A percentile compares a stretch with the other conserved stretches of the same genome.
Evolutionary conservation across 2,329 filamentous ascomycete species (phyloP).

Genomic region (Sclerotinia glacialis): DNA sequence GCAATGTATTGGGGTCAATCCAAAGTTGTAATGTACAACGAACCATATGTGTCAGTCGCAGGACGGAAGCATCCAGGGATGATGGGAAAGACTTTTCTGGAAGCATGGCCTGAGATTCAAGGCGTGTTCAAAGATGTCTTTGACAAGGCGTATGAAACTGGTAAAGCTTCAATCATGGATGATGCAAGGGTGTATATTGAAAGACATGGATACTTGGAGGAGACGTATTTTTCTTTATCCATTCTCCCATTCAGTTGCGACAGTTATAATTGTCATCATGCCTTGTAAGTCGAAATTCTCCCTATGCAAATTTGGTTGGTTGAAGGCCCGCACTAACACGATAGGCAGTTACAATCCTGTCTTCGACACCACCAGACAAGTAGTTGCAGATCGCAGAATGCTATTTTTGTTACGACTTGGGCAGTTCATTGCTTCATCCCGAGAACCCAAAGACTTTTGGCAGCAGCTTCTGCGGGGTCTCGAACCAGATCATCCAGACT

Average conservation of each 20-base stretch:
- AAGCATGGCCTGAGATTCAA: slow-evolving; percentile 43
- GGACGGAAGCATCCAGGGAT: slow-evolving; percentile 72
- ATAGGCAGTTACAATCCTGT: slow-evolving; percentile 54
- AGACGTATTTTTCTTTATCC: slow-evolving; percentile 39
- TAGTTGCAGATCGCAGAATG: slow-evolving; percentile 74
- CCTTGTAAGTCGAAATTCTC: slow-evolving; percentile 27
- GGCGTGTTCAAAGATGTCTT: slow-evolving; percentile 37
- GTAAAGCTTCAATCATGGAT: slow-evolving; percentile 31
- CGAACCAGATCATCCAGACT: slow-evolving; percentile 69
- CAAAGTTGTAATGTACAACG: slow-evolving; percentile 67
- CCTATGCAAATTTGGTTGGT: not conserved
- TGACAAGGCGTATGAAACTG: slow-evolving; percentile 34
- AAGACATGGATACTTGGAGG: slow-evolving; percentile 41
- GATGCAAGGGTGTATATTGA: slow-evolving; percentile 39
- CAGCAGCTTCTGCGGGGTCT: slow-evolving; percentile 62
- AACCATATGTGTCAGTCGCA: slow-evolving; percentile 66
- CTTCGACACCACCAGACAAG: slow-evolving; percentile 75
- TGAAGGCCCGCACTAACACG: not conserved
- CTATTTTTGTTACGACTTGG: slow-evolving; percentile 72
- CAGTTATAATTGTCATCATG: slow-evolving; percentile 24
- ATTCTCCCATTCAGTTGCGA: slow-evolving; percentile 30
- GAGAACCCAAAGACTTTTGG: slow-evolving; percentile 72
- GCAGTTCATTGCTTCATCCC: slow-evolving; percentile 68
- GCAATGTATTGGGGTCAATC: slow-evolving; percentile 79
- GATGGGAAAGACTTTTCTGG: slow-evolving; percentile 52